Conservation (phyloP, 2,329 filamentous ascomycete species). For the Diaporthe sp. region DNA sequence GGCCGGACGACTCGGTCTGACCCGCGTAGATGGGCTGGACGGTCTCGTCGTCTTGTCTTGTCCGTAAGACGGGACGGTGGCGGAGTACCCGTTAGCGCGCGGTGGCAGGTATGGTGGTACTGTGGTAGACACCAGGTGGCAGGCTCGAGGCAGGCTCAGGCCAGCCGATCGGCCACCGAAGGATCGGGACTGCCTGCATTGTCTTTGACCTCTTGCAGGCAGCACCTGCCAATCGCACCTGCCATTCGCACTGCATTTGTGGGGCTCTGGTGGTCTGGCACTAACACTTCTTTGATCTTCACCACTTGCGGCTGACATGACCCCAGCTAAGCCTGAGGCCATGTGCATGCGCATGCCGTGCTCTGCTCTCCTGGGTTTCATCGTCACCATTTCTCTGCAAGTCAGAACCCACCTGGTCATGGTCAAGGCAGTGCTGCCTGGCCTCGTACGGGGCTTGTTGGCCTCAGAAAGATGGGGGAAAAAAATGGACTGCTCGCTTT, state of each 20-base stretch:
- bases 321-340: constrained; percentile 10
- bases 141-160: neutral
- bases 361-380: constrained; percentile 1
- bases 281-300: neutral
- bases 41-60: neutral
- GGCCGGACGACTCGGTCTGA: too few relatives aligned
- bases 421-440: constrained; percentile 13
- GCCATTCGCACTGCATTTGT: neutral
- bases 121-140: neutral
- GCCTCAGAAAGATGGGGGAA: neutral
- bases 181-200: constrained; percentile 9
- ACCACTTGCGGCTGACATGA: constrained; percentile 23
- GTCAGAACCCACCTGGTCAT: neutral
- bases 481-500: neutral
- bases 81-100: constrained; percentile 18
- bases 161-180: constrained; percentile 15
- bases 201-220: constrained; percentile 14
- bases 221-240: neutral
- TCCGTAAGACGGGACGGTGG: constrained; percentile 19
- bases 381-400: neutral
- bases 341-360: constrained; percentile 18
- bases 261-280: constrained; percentile 2
- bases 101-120: too few relatives aligned
- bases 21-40: neutral
- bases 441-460: neutral